These are phyloP conservation scores for Pisolithus tinctorius DNA, from an alignment of 768 basidiomycete species.

Conservation along the genomic window DNA sequence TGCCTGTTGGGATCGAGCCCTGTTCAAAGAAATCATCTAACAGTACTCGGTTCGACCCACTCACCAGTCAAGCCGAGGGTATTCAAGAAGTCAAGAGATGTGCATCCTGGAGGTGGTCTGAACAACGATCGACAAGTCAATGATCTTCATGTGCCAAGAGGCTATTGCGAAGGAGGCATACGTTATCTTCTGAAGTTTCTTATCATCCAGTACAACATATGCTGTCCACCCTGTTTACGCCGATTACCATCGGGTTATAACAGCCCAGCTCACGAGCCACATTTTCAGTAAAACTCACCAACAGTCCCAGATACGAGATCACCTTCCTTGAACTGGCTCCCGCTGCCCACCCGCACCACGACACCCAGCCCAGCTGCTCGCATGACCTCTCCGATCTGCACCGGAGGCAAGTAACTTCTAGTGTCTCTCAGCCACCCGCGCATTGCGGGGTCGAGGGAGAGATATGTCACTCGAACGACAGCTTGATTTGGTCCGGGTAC, in stretches of 20 bases:
- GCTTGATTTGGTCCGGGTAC: constrained; percentile 48
- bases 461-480: constrained; percentile 72
- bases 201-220: constrained; percentile 56
- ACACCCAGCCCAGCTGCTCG: constrained; percentile 61
- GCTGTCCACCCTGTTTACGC: constrained; percentile 63
- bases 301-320: constrained; percentile 59
- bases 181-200: constrained; percentile 46
- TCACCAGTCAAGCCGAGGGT: constrained; percentile 69
- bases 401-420: constrained; percentile 67
- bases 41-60: constrained; percentile 8
- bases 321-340: constrained; percentile 52
- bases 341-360: constrained; percentile 51
- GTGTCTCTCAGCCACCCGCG: constrained; percentile 71
- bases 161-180: constrained; percentile 28
- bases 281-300: constrained; percentile 39
- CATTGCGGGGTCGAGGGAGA: constrained; percentile 87
- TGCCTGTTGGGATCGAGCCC: constrained; percentile 35
- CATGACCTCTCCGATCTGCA: constrained; percentile 75
- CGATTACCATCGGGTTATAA: neutral
- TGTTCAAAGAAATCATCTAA: neutral
- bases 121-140: neutral
- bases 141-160: neutral
- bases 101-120: constrained; percentile 54
- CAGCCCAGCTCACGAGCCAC: neutral
- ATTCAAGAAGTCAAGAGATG: constrained; percentile 74